Conservation (phyloP, 352 stramenopile genomes). For the Phytophthora multivora region DNA sequence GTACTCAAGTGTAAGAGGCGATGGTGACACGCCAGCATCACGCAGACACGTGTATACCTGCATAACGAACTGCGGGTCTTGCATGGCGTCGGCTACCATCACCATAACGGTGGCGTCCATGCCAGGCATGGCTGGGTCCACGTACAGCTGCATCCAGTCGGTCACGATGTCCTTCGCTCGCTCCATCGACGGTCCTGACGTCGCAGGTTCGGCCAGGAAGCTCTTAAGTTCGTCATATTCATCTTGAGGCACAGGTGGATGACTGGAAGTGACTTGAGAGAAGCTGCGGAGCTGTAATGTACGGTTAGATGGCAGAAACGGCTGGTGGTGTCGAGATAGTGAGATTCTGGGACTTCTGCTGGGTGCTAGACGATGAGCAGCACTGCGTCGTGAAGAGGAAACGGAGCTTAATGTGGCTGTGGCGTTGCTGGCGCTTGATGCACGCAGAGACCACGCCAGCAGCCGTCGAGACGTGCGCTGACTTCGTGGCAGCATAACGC, state of each 20-base stretch:
- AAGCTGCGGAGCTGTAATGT: slow-evolving; percentile 20
- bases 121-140: slow-evolving; percentile 69
- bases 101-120: slow-evolving; percentile 80
- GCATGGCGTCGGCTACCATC: slow-evolving; percentile 71
- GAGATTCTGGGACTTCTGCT: slow-evolving; percentile 10
- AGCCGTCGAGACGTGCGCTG: slow-evolving; percentile 24
- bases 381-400: slow-evolving; percentile 7
- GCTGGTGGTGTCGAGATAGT: not conserved
- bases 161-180: slow-evolving; percentile 49
- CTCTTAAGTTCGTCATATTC: slow-evolving; percentile 70
- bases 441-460: slow-evolving; percentile 22
- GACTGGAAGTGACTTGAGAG: slow-evolving; percentile 16
- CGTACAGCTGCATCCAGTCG: slow-evolving; percentile 58
- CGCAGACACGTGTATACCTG: slow-evolving; percentile 65
- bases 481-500: slow-evolving; percentile 24
- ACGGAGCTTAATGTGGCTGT: not conserved
- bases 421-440: not conserved
- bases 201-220: slow-evolving; percentile 57
- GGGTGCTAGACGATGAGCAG: slow-evolving; percentile 6
- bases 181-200: slow-evolving; percentile 33
- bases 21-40: slow-evolving; percentile 58
- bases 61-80: slow-evolving; percentile 59
- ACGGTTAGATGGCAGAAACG: slow-evolving; percentile 1
- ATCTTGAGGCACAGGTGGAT: slow-evolving; percentile 35
- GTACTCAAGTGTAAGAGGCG: slow-evolving; percentile 73